Evolutionary conservation across 2,329 filamentous ascomycete species (phyloP).

Genomic region (Biscogniauxia sp.): DNA sequence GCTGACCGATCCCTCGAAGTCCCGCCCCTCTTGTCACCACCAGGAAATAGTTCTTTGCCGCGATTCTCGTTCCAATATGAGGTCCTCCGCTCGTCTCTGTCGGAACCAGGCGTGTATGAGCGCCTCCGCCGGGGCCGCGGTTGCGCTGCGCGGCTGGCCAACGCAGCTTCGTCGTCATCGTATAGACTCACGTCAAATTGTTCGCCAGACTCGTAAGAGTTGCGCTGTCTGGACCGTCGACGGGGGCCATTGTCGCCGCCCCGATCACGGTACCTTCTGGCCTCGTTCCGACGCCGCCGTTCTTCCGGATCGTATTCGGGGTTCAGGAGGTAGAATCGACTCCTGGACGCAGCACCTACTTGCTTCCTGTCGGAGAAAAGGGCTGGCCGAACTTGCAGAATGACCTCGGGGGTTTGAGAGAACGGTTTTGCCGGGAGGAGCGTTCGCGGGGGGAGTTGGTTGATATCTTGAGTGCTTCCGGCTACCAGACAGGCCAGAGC

Average conservation of each 20-base stretch:
- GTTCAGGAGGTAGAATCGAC: constrained; percentile 88
- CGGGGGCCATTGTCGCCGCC: constrained; percentile 36
- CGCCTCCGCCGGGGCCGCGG: constrained; percentile 30
- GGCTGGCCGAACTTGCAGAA: constrained; percentile 71
- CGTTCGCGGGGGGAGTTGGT: constrained; percentile 59
- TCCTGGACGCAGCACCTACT: constrained; percentile 72
- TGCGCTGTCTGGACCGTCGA: constrained; percentile 33
- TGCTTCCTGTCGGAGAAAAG: constrained; percentile 76
- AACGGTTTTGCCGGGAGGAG: constrained; percentile 68
- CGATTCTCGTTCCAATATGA: constrained; percentile 40
- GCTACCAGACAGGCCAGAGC: constrained; percentile 54
- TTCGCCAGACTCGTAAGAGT: constrained; percentile 50
- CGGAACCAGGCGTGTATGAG: constrained; percentile 34
- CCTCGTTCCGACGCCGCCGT: constrained; percentile 57
- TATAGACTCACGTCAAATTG: constrained; percentile 76
- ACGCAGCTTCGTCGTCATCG: constrained; percentile 61
- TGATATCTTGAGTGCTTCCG: constrained; percentile 50
- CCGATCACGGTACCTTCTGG: constrained; percentile 61
- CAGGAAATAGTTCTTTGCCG: constrained; percentile 64
- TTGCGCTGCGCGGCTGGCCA: constrained; percentile 31
- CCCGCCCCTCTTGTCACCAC: constrained; percentile 29
- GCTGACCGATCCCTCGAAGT: constrained; percentile 48
- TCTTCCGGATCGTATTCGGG: constrained; percentile 85
- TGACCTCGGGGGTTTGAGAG: constrained; percentile 64
- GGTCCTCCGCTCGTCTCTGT: constrained; percentile 17